Base-by-base conservation (phyloP, 2,329 filamentous ascomycete species). In the Botrytis aclada region DNA sequence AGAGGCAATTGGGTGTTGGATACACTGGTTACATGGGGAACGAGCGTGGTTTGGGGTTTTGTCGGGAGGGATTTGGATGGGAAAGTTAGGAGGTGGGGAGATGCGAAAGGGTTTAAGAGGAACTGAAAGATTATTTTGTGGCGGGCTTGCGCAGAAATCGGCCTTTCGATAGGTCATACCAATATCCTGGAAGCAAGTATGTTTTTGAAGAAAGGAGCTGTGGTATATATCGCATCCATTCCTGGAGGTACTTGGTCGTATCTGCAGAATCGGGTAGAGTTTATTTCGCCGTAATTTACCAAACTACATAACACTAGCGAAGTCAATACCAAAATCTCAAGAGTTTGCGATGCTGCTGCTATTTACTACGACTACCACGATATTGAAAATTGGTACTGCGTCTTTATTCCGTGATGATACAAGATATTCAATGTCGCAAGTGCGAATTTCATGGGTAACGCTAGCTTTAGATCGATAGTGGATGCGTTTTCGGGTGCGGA, bases 1-100 rank as follows among this genome's bases (percentile, higher is more conserved):
- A 84, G 89, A 76, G 89, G 90, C 74, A 90, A 85, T 77, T 88
- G 85, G 85, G 22, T 92, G 25, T 64, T 88, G 60, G 90, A 92
- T 80, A 88, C 86, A 1, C 70, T 91, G 25, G 83, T 89, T 77
- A 83, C 84, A 22, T 88, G 85, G 82, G 75, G 91, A 25, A 80
- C 87, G 12, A 81, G 84, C 9, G 74, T 91, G 14, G 82, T 88
- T 62, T 90, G 87, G 86, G 83, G 88, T 58, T 88, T 92, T 77
- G 86, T 87, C 12, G 82, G 87, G 47, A 82, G 83, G 65, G 86
- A 88, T 74, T 81, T 92, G 74, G 85, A 89, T 78, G 83, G 84
- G 51, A 88, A 89, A 77, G 87, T 92, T 69, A 84, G 81, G 77
- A 85, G 83, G 37, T 90, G 86, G 78, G 85, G 82, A 62, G 88